Evolutionary conservation across 2,329 filamentous ascomycete genomes (phyloP).

Genomic region (Colletotrichum trifolii): DNA sequence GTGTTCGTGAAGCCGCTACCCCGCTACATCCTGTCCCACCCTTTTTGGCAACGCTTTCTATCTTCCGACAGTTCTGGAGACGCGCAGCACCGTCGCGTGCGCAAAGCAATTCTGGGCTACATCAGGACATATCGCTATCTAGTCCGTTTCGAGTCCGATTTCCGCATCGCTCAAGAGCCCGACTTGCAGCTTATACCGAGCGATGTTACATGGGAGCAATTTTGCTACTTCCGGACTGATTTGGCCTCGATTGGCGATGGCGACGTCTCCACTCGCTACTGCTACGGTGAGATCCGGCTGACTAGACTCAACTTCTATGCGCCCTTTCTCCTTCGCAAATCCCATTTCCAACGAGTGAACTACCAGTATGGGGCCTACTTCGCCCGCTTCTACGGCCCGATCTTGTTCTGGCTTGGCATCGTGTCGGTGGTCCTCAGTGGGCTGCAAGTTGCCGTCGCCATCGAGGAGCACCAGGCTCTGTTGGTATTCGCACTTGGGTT

Average conservation of each 20-base stretch:
- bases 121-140: constrained; percentile 47
- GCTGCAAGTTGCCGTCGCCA: constrained; percentile 39
- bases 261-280: constrained; percentile 37
- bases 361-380: constrained; percentile 41
- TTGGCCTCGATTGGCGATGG: constrained; percentile 30
- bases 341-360: constrained; percentile 40
- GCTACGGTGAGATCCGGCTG: constrained; percentile 26
- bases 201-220: constrained; percentile 37
- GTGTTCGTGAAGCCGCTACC: constrained; percentile 50
- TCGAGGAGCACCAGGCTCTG: constrained; percentile 13
- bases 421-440: constrained; percentile 39
- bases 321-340: constrained; percentile 38
- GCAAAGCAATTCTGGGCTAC: constrained; percentile 44
- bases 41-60: constrained; percentile 42
- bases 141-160: constrained; percentile 48
- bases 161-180: constrained; percentile 43
- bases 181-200: constrained; percentile 32
- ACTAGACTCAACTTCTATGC: constrained; percentile 40
- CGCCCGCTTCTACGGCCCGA: constrained; percentile 39
- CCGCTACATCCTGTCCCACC: constrained; percentile 40
- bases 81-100: constrained; percentile 15
- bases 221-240: constrained; percentile 32
- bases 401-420: constrained; percentile 41
- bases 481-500: constrained; percentile 30
- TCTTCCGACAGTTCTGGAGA: neutral